A percentile compares a stretch with the other conserved stretches of the same genome.
Conservation (phyloP, 805 yeast genomes). For the Yarrowia sp. region DNA sequence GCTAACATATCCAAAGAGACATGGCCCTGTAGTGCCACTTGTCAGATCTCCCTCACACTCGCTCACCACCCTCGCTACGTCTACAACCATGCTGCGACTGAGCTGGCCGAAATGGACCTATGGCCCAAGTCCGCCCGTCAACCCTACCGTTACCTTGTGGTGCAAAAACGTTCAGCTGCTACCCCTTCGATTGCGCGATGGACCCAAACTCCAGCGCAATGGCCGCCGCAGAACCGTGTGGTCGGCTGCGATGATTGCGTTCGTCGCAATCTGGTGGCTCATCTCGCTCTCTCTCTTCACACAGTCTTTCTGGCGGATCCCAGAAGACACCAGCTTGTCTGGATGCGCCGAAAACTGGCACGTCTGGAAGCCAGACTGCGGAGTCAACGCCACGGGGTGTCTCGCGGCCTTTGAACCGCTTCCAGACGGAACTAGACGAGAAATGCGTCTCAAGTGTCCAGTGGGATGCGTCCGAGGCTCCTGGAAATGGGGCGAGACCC, state of each 20-base stretch:
- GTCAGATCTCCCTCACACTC: background rate
- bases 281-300: background rate
- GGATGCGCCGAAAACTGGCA: slow-evolving; percentile 16
- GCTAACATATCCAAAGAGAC: no score
- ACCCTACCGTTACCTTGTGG: slow-evolving; percentile 14
- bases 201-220: background rate
- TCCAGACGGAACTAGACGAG: background rate
- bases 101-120: slow-evolving; percentile 21
- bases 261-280: slow-evolving; percentile 15
- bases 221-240: background rate
- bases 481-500: slow-evolving; percentile 68
- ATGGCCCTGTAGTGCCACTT: no score
- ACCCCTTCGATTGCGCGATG: background rate
- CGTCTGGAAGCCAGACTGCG: slow-evolving; percentile 13
- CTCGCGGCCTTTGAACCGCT: background rate
- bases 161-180: background rate
- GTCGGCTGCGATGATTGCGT: background rate
- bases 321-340: slow-evolving; percentile 2
- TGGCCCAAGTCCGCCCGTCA: slow-evolving; percentile 3
- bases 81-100: background rate
- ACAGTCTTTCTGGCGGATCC: slow-evolving; percentile 10
- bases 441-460: slow-evolving; percentile 62
- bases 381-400: slow-evolving; percentile 8
- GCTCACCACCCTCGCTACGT: background rate
- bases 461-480: slow-evolving; percentile 80